Base-by-base conservation (phyloP, 116 monocot genomes). In the Papilionanthe hybrid region DNA sequence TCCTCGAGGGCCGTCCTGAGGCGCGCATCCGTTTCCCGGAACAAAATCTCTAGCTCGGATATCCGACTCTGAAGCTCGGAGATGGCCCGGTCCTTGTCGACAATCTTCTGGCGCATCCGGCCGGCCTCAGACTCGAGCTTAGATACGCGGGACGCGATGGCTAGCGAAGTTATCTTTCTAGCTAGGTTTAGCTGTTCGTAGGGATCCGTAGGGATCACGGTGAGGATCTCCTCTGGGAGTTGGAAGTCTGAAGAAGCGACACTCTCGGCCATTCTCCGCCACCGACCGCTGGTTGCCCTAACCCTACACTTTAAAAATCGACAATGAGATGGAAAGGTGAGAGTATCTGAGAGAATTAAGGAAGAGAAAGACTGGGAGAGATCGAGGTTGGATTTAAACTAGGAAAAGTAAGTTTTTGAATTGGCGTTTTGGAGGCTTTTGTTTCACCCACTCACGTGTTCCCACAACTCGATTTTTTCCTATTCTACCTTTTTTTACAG, bases 181-280 rank as follows among this genome's bases (percentile, higher is more conserved):
- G 99, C 99, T 25, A 99, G 76, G 80, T 99, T 93, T 49, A 99
- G 84, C 82, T 91, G 99, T 63, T 93, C 95, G 83, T 93, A 90
- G 3, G 95, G 94, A 82, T 95, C 99, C 76, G 85, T 82, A 11
- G 99, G 95, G 55, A 99, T 88, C 80, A 94, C 90, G 0, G 92
- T 82, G 42, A 95, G 85, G 73, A 99, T 83, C 86, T 95, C 95
- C 28, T 90, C 88, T 7, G 99, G 87, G 17, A 96, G 77, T 65
- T 87, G 84, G 83, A 88, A 90, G 57, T 90, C 90, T 30, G 75
- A 19, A 22, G 75, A 82, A 5, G 77, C 82, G 4, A 55, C 60
- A 27, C 22, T 80, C 78, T 81, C 76, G 22, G 78, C 80, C 89
- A 89, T 92, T 47, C 57, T 55, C 57, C 60, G 30, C 58, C 80